Conservation (phyloP, 139 green algal species). For the Trebouxia sp. region DNA sequence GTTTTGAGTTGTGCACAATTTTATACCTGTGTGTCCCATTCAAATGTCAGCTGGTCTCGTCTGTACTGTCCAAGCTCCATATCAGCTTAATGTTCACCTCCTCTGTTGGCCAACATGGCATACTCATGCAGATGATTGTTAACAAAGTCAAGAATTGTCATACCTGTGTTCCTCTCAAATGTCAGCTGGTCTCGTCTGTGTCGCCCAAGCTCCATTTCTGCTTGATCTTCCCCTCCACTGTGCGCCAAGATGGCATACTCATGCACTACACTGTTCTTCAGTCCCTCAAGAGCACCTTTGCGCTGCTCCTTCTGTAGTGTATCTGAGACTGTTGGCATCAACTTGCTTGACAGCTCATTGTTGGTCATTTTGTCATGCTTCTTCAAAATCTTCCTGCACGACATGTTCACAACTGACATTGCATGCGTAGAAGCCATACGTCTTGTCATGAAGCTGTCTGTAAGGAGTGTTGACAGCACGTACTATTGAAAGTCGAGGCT, state of each 20-base stretch:
- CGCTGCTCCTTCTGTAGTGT: background rate
- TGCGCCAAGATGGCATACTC: constrained; percentile 33
- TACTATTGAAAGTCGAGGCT: too few species aligned
- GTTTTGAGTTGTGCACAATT: too few species aligned
- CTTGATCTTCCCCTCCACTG: constrained; percentile 32
- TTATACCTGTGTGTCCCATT: too few species aligned
- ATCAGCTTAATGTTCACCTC: too few species aligned
- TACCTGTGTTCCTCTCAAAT: constrained; percentile 47
- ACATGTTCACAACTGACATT: too few species aligned
- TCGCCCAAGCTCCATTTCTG: constrained; percentile 32
- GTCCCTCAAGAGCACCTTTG: constrained; percentile 26
- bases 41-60: too few species aligned
- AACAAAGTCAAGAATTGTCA: background rate
- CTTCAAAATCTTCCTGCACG: constrained; percentile 52
- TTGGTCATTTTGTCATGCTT: constrained; percentile 74
- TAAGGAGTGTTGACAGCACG: too few species aligned
- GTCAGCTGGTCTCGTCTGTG: constrained; percentile 43
- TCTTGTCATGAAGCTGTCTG: too few species aligned
- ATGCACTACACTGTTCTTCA: constrained; percentile 25
- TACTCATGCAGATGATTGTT: too few species aligned
- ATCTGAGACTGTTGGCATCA: background rate
- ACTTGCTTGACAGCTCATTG: background rate
- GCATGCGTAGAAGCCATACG: too few species aligned
- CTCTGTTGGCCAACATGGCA: too few species aligned
- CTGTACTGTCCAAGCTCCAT: too few species aligned